Conservation (phyloP, 805 yeast species). For the Yarrowia sp. region DNA sequence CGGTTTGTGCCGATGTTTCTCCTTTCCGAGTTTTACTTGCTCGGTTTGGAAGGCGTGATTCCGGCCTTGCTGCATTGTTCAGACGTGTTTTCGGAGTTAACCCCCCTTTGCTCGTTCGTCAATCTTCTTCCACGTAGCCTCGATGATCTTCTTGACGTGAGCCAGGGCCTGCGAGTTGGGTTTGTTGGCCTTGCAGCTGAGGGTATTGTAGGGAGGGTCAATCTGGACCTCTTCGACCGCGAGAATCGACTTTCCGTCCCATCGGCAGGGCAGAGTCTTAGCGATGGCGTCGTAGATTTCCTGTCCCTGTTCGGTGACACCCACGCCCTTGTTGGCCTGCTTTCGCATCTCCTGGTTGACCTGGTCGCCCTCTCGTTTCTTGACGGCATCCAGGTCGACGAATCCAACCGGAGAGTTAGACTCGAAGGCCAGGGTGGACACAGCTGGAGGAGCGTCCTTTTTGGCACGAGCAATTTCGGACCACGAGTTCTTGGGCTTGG, state of each 20-base stretch:
- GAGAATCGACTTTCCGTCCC: constrained; percentile 46
- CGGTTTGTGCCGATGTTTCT: no score
- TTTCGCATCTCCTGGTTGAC: not conserved
- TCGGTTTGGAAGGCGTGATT: not conserved
- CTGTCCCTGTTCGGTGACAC: constrained; percentile 46
- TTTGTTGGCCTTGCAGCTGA: constrained; percentile 35
- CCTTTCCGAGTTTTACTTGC: no score
- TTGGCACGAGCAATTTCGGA: constrained; percentile 25
- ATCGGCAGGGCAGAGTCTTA: constrained; percentile 46
- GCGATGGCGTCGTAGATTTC: constrained; percentile 44
- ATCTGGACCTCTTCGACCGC: constrained; percentile 48
- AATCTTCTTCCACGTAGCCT: constrained; percentile 47
- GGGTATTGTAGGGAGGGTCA: constrained; percentile 44
- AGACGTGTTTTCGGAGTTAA: constrained; percentile 30
- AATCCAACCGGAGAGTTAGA: not conserved
- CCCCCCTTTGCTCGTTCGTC: constrained; percentile 53
- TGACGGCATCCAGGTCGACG: constrained; percentile 6
- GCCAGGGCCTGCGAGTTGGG: constrained; percentile 39
- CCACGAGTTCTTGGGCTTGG: constrained; percentile 25
- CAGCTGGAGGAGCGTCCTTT: constrained; percentile 5
- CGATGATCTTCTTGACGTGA: constrained; percentile 49
- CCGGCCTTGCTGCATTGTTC: not conserved
- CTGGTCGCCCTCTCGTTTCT: not conserved
- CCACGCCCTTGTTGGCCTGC: constrained; percentile 33
- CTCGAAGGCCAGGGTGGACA: not conserved